Evolutionary conservation across 495 filamentous ascomycete species (phyloP), one percentile per base, ranked within the genome.

Genomic region (Annulohypoxylon nitens): DNA sequence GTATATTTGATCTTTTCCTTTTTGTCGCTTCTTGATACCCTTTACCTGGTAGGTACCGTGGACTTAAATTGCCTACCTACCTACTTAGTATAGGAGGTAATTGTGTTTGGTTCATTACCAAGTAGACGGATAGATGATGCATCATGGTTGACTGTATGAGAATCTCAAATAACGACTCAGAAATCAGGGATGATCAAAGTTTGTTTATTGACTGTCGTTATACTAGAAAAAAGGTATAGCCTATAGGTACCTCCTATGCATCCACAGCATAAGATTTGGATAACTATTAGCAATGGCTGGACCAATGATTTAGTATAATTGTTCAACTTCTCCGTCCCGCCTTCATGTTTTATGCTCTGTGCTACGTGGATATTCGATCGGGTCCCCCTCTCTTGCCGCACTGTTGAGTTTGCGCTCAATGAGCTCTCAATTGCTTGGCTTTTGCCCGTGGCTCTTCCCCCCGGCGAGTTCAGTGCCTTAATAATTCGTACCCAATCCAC

Each of bases 401-500:
- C 18, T 55, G 50, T 55, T 64, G 61, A 18, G 60, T 18, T 55
- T 61, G 45, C 54, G 26, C 45, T 60, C 64, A 69, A 57, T 69
- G 43, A 65, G 9, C 23, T 39, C 23, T 30, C 30, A 30, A 30
- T 30, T 30, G 30, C 30, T 45, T 26, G 12, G 26, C 10, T 43
- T 7, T 34, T 48, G 23, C n/a, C 14, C 54, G 4, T 34, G 16
- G 23, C 7, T 26, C 54, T 16, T 33, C 9, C 18, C 8, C 57
- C 69, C 48, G 58, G 64, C 61, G 54, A 45, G 61, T 60, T 74
- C 71, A 70, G 63, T 70, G 71, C 71, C 67, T 67, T 70, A 67
- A 70, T 70, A 67, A 70, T 74, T 74, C 67, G 67, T 74, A 74
- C 71, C 71, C 71, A 74, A 74, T 67, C 67, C 67, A 70, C 71